Percentiles rank a stretch among this genome's conserved stretches.
Conservation (phyloP, 169 alveolate species). For the Perkinsus olseni region DNA sequence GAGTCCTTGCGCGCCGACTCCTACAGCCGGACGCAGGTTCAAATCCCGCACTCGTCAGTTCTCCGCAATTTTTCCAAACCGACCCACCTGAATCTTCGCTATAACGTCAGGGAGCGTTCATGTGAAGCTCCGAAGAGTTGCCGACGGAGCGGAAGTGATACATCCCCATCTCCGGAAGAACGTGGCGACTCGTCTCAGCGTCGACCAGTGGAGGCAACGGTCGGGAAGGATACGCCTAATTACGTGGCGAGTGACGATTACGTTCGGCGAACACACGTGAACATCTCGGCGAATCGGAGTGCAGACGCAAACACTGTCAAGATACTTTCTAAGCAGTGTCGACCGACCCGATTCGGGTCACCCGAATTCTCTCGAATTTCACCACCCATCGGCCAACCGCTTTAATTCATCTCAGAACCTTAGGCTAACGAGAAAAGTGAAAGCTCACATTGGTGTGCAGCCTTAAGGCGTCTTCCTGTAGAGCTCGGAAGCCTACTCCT, state of each 20-base stretch:
- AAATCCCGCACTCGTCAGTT: neutral
- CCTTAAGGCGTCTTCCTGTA: conserved; percentile 18
- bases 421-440: no score
- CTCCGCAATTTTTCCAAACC: no score
- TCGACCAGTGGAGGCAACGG: conserved; percentile 38
- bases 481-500: conserved; percentile 22
- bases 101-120: conserved; percentile 56
- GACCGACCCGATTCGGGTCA: no score
- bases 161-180: conserved; percentile 42
- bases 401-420: no score
- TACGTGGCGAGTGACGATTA: neutral
- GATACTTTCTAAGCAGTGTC: no score
- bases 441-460: neutral
- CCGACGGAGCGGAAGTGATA: conserved; percentile 52
- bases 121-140: conserved; percentile 37
- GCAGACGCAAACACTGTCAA: conserved; percentile 10
- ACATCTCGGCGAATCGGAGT: no score
- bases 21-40: neutral
- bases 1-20: neutral
- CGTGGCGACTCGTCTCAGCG: conserved; percentile 19
- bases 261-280: no score
- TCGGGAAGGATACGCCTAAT: conserved; percentile 39
- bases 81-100: conserved; percentile 43
- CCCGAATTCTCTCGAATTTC: no score
- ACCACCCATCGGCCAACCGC: no score